Conservation (phyloP, 2,329 filamentous ascomycete species). For the Apiospora kogelbergensis region DNA sequence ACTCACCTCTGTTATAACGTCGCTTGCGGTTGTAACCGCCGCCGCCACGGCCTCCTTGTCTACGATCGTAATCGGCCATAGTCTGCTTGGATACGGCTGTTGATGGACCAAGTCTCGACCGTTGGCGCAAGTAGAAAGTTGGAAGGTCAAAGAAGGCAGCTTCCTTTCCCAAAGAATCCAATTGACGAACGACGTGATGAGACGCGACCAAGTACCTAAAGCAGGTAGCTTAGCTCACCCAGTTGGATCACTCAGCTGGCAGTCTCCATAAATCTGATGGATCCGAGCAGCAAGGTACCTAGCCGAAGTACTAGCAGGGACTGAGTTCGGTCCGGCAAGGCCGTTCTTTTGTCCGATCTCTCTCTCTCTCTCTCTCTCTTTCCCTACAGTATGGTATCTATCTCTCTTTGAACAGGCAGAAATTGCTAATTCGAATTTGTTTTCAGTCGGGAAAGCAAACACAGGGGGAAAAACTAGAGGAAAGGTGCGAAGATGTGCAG, state of each 20-base stretch:
- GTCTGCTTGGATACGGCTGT: not conserved
- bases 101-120: not conserved
- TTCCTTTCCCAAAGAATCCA: not conserved
- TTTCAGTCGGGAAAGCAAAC: not conserved
- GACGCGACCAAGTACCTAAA: conserved; percentile 1
- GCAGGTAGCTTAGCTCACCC: not conserved
- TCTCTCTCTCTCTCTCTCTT: too few relatives aligned
- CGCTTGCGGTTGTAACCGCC: conserved; percentile 69
- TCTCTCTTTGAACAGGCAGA: not conserved
- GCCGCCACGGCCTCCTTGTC: conserved; percentile 47
- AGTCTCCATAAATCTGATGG: not conserved
- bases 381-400: too few relatives aligned
- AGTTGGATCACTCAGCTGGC: not conserved
- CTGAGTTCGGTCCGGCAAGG: not conserved
- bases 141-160: not conserved
- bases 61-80: conserved; percentile 59
- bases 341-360: not conserved
- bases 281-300: not conserved
- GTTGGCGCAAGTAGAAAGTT: not conserved
- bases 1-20: conserved; percentile 73
- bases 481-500: not conserved
- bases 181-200: conserved; percentile 5
- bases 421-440: too few relatives aligned
- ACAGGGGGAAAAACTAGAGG: too few relatives aligned
- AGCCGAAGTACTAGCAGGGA: not conserved